A percentile compares a stretch with the other conserved stretches of the same genome.
Evolutionary conservation across 1,284 basidiomycete genomes (phyloP).

Genomic region (Stygiomarasmius scandens): DNA sequence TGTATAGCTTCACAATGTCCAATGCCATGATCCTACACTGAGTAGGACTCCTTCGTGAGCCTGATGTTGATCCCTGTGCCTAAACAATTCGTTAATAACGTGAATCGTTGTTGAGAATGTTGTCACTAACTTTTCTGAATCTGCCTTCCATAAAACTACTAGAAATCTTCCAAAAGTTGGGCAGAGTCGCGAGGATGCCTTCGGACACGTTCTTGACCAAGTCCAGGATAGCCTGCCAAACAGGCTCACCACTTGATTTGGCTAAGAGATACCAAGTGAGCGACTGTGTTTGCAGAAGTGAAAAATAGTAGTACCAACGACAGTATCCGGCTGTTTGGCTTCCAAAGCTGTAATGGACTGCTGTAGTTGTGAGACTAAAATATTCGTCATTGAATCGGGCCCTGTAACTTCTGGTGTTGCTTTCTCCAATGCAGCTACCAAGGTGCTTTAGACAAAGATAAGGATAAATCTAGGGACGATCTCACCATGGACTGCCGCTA

Average conservation of each 20-base stretch:
- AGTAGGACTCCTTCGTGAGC: conserved; percentile 70
- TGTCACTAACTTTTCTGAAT: conserved; percentile 70
- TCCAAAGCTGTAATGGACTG: conserved; percentile 61
- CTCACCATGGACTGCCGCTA: conserved; percentile 62
- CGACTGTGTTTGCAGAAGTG: not conserved
- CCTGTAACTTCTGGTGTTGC: conserved; percentile 35
- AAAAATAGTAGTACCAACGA: conserved; percentile 53
- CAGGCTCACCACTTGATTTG: conserved; percentile 65
- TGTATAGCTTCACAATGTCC: conserved; percentile 89
- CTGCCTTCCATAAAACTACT: conserved; percentile 91
- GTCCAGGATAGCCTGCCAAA: conserved; percentile 82
- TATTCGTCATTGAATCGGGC: conserved; percentile 41
- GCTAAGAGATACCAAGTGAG: conserved; percentile 40
- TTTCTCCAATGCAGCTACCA: conserved; percentile 48
- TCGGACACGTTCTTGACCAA: conserved; percentile 76
- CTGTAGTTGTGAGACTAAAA: conserved; percentile 59
- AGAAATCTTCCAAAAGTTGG: conserved; percentile 93
- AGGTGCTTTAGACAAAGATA: conserved; percentile 12
- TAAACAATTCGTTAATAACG: conserved; percentile 1
- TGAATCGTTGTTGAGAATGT: no score
- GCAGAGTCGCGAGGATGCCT: conserved; percentile 71
- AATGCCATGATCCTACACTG: conserved; percentile 91
- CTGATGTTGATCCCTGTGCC: conserved; percentile 30
- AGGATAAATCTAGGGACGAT: conserved; percentile 3
- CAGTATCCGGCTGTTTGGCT: conserved; percentile 61